A percentile compares a stretch with the other conserved stretches of the same genome.
Conservation (phyloP, 129 eudicot species). For the Apium graveolens region DNA sequence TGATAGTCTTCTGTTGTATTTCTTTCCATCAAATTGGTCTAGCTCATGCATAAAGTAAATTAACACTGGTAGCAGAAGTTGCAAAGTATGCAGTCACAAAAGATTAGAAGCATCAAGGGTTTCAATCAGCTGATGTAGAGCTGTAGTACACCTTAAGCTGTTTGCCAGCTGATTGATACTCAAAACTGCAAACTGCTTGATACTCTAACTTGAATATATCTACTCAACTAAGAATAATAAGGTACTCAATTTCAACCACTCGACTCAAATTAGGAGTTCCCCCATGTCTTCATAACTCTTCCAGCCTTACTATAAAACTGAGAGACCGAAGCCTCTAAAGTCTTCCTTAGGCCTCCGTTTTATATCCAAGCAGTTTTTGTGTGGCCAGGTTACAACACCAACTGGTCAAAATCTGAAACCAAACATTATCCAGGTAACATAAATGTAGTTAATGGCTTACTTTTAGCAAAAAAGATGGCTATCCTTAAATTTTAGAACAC, state of each 20-base stretch:
- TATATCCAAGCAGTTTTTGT: not conserved
- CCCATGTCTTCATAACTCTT: not conserved
- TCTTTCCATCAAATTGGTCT: no score
- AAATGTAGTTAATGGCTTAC: not conserved
- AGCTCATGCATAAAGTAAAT: no score
- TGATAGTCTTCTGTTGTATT: no score
- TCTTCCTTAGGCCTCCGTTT: not conserved
- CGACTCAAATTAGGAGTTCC: not conserved
- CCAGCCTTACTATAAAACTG: not conserved
- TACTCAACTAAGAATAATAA: not conserved
- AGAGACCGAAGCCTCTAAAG: not conserved
- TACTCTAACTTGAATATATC: not conserved
- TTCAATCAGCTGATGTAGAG: no score
- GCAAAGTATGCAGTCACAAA: no score
- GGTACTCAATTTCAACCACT: not conserved
- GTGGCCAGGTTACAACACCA: not conserved
- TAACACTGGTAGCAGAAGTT: no score
- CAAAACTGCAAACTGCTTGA: not conserved
- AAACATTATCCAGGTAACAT: not conserved
- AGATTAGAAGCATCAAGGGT: no score
- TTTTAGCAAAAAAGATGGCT: not conserved
- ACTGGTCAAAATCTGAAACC: not conserved
- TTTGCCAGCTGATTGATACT: not conserved
- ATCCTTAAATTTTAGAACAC: not conserved
- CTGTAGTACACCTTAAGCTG: not conserved